A percentile compares a stretch with the other conserved stretches of the same genome.
These are phyloP conservation scores for Hericium erinaceus DNA, from an alignment of 768 basidiomycete genomes.

Conservation along the genomic window DNA sequence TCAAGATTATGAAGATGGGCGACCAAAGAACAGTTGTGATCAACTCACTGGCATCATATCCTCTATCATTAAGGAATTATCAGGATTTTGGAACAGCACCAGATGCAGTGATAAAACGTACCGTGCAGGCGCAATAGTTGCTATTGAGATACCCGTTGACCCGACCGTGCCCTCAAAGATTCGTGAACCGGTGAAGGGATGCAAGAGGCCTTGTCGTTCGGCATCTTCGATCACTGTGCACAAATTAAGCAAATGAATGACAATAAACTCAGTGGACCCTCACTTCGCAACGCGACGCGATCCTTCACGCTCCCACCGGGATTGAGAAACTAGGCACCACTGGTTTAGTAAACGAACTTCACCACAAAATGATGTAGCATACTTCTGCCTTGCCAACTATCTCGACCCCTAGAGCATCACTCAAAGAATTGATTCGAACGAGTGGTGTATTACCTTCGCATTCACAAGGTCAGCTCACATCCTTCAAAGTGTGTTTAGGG, in stretches of 20 bases:
- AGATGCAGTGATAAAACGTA: slow-evolving; percentile 22
- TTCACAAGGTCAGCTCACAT: background rate
- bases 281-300: slow-evolving; percentile 88
- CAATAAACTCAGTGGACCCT: slow-evolving; percentile 13
- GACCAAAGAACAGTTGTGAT: background rate
- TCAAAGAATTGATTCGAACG: slow-evolving; percentile 84
- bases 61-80: slow-evolving; percentile 34
- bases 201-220: slow-evolving; percentile 70
- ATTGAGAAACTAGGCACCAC: slow-evolving; percentile 66
- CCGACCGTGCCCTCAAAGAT: slow-evolving; percentile 98
- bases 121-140: slow-evolving; percentile 86
- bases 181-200: slow-evolving; percentile 80
- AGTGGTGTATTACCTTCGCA: slow-evolving; percentile 88
- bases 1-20: background rate
- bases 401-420: slow-evolving; percentile 85
- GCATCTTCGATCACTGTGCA: slow-evolving; percentile 87
- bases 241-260: background rate
- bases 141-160: slow-evolving; percentile 93
- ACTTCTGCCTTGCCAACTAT: slow-evolving; percentile 96
- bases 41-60: slow-evolving; percentile 72
- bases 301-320: slow-evolving; percentile 98
- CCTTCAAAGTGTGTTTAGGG: background rate
- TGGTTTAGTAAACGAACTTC: background rate
- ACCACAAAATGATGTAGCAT: slow-evolving; percentile 5
- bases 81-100: background rate